phyloP scores from a whole-genome alignment of 2,329 filamentous ascomycete genomes.

The Chaetomium olivaceum region DNA sequence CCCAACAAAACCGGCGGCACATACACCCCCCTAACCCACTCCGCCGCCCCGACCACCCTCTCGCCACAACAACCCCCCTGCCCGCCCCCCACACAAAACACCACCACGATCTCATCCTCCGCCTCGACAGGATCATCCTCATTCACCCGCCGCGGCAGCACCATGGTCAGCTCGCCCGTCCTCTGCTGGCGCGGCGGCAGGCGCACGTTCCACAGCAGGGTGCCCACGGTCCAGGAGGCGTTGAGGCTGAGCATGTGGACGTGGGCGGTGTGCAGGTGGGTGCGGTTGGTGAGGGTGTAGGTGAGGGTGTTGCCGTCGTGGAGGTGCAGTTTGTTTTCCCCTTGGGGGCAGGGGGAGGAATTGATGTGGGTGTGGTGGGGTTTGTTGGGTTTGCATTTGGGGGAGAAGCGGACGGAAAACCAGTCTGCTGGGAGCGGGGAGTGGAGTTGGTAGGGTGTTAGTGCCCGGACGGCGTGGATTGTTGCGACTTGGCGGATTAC shows the following conservation, averaged over 20 bases:
- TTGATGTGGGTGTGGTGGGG: too few relatives aligned
- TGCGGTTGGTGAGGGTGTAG: constrained; percentile 22
- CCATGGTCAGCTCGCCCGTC: constrained; percentile 20
- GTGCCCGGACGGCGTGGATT: constrained; percentile 5
- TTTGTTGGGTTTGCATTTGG: constrained; percentile 5
- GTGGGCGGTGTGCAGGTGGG: constrained; percentile 2
- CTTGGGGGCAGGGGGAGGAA: too few relatives aligned
- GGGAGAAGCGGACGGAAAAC: constrained; percentile 26
- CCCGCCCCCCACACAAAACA: constrained; percentile 20
- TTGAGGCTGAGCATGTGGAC: constrained; percentile 29
- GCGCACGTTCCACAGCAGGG: constrained; percentile 24
- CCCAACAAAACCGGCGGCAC: constrained; percentile 21
- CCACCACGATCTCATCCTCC: constrained; percentile 25
- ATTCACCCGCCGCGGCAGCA: constrained; percentile 12
- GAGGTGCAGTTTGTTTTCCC: constrained; percentile 6
- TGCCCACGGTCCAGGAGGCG: constrained; percentile 23
- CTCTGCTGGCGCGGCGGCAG: constrained; percentile 16
- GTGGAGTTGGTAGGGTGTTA: constrained; percentile 19
- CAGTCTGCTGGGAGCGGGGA: constrained; percentile 22
- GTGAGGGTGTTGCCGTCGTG: constrained; percentile 18
- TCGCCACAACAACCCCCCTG: constrained; percentile 15
- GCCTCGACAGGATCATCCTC: constrained; percentile 8
- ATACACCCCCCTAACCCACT: constrained; percentile 25
- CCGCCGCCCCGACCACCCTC: constrained; percentile 8
- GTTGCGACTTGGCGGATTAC: constrained; percentile 13